Conservation (phyloP, 176 grass and related monocot genomes). For the Oropetium thomaeum region DNA sequence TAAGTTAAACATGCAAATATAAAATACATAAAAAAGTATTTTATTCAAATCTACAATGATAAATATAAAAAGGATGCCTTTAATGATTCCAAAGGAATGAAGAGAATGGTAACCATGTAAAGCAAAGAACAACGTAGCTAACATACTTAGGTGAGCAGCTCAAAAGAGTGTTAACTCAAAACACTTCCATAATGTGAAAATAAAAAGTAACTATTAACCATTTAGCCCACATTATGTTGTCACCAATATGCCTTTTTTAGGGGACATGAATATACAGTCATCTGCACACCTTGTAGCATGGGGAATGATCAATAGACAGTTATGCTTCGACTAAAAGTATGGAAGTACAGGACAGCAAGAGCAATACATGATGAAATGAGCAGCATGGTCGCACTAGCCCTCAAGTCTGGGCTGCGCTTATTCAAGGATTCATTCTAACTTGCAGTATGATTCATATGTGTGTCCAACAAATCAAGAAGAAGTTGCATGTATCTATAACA, state of each 20-base stretch:
- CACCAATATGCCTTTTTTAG: slow-evolving; percentile 3
- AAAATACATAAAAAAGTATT: slow-evolving; percentile 10
- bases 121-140: slow-evolving; percentile 15
- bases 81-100: neutral
- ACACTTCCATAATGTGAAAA: neutral
- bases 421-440: slow-evolving; percentile 21
- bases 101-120: neutral
- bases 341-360: neutral
- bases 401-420: slow-evolving; percentile 12
- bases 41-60: neutral
- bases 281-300: neutral
- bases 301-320: neutral
- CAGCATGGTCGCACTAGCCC: slow-evolving; percentile 8
- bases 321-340: neutral
- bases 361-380: neutral
- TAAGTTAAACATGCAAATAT: slow-evolving; percentile 23
- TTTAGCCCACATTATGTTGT: neutral
- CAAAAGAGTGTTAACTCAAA: slow-evolving; percentile 7
- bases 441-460: neutral
- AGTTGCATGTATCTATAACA: slow-evolving; percentile 6
- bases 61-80: neutral
- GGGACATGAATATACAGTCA: too few species aligned
- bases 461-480: neutral
- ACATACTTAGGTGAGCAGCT: neutral
- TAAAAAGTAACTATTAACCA: neutral